These are phyloP conservation scores for Withania somnifera DNA, from an alignment of 305 asterid species.

Conservation along the genomic window DNA sequence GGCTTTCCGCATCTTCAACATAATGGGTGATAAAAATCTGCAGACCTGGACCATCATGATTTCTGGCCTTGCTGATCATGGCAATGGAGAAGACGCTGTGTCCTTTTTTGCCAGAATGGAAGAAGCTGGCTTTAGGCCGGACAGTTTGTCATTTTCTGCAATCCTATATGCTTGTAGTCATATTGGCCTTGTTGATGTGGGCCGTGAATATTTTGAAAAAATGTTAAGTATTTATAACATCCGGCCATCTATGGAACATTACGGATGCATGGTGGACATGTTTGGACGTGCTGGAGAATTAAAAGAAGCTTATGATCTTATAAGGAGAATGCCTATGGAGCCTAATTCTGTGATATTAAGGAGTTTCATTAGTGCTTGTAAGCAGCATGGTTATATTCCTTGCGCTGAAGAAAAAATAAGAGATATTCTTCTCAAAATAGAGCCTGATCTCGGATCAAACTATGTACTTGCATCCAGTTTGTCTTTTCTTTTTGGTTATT, in stretches of 20 bases:
- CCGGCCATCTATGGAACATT: conserved; percentile 56
- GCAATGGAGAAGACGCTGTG: conserved; percentile 42
- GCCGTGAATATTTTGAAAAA: conserved; percentile 28
- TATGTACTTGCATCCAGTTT: conserved; percentile 44
- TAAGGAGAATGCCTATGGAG: conserved; percentile 48
- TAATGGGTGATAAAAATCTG: conserved; percentile 28
- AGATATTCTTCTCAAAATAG: conserved; percentile 32
- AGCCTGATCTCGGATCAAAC: conserved; percentile 51
- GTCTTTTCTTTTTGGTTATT: conserved; percentile 17
- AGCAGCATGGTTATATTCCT: conserved; percentile 24
- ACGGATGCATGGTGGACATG: conserved; percentile 63
- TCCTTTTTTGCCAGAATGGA: conserved; percentile 49
- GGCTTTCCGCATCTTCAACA: conserved; percentile 37
- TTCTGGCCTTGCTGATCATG: conserved; percentile 45
- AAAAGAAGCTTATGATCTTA: conserved; percentile 46
- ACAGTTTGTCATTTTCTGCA: conserved; percentile 42
- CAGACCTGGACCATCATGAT: conserved; percentile 62
- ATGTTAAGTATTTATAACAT: conserved; percentile 39
- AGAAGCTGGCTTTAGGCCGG: conserved; percentile 40
- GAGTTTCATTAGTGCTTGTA: conserved; percentile 60
- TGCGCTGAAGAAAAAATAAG: conserved; percentile 21
- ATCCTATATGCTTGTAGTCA: conserved; percentile 62
- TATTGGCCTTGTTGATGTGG: conserved; percentile 38
- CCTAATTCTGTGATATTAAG: conserved; percentile 53
- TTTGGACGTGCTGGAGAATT: conserved; percentile 50